Evolutionary conservation across 148 eudicot genomes (phyloP).

Genomic region (Gaultheria prostrata): DNA sequence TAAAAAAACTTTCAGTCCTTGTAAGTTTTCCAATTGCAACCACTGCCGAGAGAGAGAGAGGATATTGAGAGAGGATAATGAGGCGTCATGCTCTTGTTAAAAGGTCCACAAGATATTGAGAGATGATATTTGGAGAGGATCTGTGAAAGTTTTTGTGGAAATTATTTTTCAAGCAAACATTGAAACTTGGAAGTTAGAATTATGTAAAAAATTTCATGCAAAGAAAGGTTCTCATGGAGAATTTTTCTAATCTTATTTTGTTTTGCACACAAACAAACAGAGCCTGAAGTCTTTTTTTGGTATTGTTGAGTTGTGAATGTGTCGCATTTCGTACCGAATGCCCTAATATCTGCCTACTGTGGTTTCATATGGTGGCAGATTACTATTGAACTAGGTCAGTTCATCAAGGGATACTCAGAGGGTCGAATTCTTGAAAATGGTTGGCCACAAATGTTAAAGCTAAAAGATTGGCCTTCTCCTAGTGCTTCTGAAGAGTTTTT

Average conservation of each 20-base stretch:
- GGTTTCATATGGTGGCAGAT: constrained; percentile 46
- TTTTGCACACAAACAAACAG: not conserved
- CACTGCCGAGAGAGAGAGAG: too few species aligned
- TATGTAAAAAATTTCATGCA: not conserved
- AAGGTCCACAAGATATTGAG: too few species aligned
- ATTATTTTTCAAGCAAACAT: not conserved
- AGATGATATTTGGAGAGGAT: too few species aligned
- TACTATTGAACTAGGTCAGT: constrained; percentile 73
- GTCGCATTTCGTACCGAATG: constrained; percentile 4
- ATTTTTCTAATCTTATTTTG: not conserved
- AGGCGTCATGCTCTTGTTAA: too few species aligned
- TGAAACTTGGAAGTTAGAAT: not conserved
- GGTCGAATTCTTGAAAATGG: constrained; percentile 73
- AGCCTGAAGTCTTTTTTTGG: not conserved
- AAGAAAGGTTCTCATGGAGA: not conserved
- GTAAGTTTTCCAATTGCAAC: too few species aligned
- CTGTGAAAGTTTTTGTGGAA: not conserved
- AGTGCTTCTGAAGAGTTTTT: constrained; percentile 94
- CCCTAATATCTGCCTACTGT: constrained; percentile 8
- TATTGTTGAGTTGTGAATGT: not conserved
- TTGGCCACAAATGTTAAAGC: constrained; percentile 64
- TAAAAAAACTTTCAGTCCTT: too few species aligned
- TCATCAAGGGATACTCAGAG: constrained; percentile 81
- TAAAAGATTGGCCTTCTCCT: constrained; percentile 98
- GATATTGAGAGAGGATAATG: too few species aligned